Base-by-base conservation (phyloP, 1,284 basidiomycete genomes). In the Irpex lacteus region DNA sequence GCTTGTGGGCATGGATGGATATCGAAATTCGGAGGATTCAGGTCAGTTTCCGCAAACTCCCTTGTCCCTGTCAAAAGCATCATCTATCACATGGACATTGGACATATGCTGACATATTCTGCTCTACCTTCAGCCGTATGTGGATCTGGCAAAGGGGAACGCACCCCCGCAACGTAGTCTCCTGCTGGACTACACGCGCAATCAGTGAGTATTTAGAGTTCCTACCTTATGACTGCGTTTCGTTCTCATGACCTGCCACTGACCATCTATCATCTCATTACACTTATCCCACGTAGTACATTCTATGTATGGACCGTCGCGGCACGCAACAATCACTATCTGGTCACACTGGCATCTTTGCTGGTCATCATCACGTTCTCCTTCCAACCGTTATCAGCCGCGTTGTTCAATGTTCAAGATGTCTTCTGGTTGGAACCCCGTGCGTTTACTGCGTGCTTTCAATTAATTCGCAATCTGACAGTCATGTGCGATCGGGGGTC, bases 11-110 rank as follows among this genome's bases (percentile, higher is more conserved):
- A 8, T 84, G 82, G 83, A 83, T 82, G 8, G 83, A 84, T 66
- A 76, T 82, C 26, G 83, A 84, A 64, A 81, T 85, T 62, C 82
- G 84, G 68, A 82, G 81, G 69, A 79, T 85, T 73, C 84, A 84
- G 76, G 81, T 80, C 60, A 37, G 72, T 60, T 4, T 34, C 32
- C 58, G 38, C 32, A 34, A 34, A 34, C 32, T 19, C 36, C 15
- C 21, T 47, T 1, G 40, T 47, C 40, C 11, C 40, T 47, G n/a
- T 47, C 40, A 47, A 47, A 32, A 32, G 4, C 32, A 32, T 32
- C 32, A 5, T 5, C 3, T 32, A 32, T 11, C 40, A 47, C 32
- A 34, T 9, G 47, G 47, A 52, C n/a, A 8, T 52, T 18, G 18
- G 19, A 18, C 44, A 59, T 5, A 21, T 53, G 19, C 19, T 26